Evolutionary conservation across 371 early-diverging fungal genomes (phyloP), one percentile per base, ranked within the genome.

Genomic region (Mortierella sp.): DNA sequence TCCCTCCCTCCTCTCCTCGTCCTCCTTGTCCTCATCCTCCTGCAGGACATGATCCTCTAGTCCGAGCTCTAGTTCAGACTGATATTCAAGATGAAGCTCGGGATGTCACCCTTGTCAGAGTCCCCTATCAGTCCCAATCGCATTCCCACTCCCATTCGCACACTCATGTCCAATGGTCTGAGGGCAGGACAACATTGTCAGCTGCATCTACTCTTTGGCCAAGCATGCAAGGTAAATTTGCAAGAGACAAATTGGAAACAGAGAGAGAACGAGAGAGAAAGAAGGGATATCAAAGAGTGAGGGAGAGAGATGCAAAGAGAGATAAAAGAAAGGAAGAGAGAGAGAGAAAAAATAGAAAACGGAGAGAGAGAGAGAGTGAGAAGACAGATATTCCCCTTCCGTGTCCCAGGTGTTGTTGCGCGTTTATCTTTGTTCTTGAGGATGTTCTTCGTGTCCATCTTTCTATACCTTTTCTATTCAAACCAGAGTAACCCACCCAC

Each of bases 151-250:
- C 51, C 32, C 32, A 30, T 19, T 21, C 51, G 12, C 15, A 17
- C n/a, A 8, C 32, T 28, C 32, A 19, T 19, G 28, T 32, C n/a
- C 51, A 39, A 37, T 37, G 34, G 50, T 15, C 37, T n/a, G 19
- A 59, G 37, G 49, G 4, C 24, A n/a, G 26, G 46, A 37, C 34
- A 11, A 3, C 30, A 28, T 28, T 19, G 21, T 9, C n/a, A 44
- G 44, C 21, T n/a, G 44, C 19, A 44, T 34, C 37, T 34, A 34
- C 37, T 34, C 37, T 34, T 34, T 34, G 37, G 37, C 37, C 37
- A 34, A 34, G 37, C 37, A 34, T 34, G 37, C 44, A 44, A 44
- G 44, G 44, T 44, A 44, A 44, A n/a, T n/a, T n/a, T n/a, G n/a
- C n/a, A n/a, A n/a, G n/a, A n/a, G n/a, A n/a, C n/a, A n/a, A n/a